Evolutionary conservation across 441 rosid genomes (phyloP), one percentile per base, ranked within the genome.

Genomic region (Erysimum pusillum): DNA sequence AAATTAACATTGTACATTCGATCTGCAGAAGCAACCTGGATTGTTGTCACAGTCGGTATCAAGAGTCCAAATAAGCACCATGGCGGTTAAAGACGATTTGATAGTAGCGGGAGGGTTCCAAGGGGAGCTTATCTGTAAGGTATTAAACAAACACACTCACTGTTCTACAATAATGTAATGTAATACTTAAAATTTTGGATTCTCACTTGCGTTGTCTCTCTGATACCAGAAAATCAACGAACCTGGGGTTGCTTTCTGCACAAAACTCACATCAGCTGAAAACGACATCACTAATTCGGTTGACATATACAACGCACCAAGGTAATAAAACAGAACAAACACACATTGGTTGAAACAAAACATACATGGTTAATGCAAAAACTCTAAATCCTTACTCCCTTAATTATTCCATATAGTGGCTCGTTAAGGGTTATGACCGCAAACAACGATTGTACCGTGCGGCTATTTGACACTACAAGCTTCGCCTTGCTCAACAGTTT

Each of bases 81-180:
- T 90, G 93, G 81, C 84, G 2, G 85, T 88, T 13, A 85, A 86
- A 76, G 90, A 88, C 63, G 83, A 87, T 71, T 12, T 90, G 31
- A 57, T 90, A 72, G 90, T 86, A 9, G 92, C 91, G 0, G 96
- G 96, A 67, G 96, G 96, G 69, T 90, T 86, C 71, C 90, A 88
- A 17, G 96, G 96, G 41, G 91, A 90, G 73, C 90, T 90, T 36
- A 79, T 90, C 79, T 90, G 96, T 77, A 90, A 87, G 92, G 95
- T 88, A 71, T 41, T 45, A 22, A 36, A 42, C 20, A 2, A 34
- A 63, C 60, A 49, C 36, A 32, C 11, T 42, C 10, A 0, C 10
- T 39, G 2, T 28, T 14, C 4, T 2, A 15, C 15, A 58, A 11
- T 38, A n/a, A n/a, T 61, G 9, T 20, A 18, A 41, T 9, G 28